Evolutionary conservation across 2,329 filamentous ascomycete genomes (phyloP).

Genomic region (Fragosphaeria purpurea): DNA sequence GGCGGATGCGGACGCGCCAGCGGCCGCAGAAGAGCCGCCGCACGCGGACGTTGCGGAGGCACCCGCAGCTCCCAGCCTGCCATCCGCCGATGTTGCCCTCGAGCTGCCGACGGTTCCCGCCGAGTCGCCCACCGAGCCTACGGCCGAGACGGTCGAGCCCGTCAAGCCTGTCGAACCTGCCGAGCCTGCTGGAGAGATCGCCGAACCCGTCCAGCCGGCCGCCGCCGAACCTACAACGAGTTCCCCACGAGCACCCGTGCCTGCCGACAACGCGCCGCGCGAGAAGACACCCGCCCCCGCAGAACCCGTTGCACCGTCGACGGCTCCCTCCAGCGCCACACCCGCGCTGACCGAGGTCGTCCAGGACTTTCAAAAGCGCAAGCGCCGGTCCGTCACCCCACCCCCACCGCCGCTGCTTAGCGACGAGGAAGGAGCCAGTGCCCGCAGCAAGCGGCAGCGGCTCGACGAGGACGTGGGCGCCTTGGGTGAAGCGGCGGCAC

Average conservation of each 20-base stretch:
- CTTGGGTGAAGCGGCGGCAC: constrained; percentile 9
- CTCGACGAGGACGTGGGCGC: constrained; percentile 2
- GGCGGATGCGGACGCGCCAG: not conserved
- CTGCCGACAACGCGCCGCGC: not conserved
- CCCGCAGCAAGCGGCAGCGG: constrained; percentile 29
- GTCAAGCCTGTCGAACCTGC: no score
- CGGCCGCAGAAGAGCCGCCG: constrained; percentile 5
- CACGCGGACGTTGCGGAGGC: not conserved
- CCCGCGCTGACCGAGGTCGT: constrained; percentile 3
- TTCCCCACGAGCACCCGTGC: not conserved
- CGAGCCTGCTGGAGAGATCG: no score
- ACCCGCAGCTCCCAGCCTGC: no score
- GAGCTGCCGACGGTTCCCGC: no score
- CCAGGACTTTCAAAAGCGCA: constrained; percentile 44
- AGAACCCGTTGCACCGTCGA: not conserved
- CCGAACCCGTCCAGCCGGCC: not conserved
- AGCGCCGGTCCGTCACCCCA: constrained; percentile 55
- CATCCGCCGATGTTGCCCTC: not conserved
- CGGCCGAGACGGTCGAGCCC: no score
- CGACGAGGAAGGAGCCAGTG: constrained; percentile 17
- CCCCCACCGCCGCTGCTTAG: constrained; percentile 27
- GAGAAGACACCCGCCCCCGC: not conserved
- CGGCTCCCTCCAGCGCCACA: not conserved
- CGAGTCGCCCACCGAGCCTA: no score
- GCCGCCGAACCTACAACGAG: not conserved